Conservation (phyloP, 371 early-diverging fungal species). For the Chytridium lagenaria region DNA sequence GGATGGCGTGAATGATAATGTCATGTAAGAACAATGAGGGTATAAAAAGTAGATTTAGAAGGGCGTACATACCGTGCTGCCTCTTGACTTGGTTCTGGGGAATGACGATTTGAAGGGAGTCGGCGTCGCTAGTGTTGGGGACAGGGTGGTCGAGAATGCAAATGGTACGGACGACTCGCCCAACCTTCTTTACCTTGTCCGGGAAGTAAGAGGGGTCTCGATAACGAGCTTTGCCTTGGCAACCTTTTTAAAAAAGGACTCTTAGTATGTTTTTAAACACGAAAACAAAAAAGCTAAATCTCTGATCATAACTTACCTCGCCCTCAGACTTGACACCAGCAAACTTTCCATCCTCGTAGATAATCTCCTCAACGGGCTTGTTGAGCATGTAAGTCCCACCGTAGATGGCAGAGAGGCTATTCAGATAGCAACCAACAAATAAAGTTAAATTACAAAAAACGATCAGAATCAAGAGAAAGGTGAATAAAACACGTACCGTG, state of each 20-base stretch:
- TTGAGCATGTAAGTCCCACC: slow-evolving; percentile 98
- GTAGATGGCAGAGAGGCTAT: slow-evolving; percentile 91
- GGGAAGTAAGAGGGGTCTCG: slow-evolving; percentile 93
- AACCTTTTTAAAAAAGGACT: slow-evolving; percentile 32
- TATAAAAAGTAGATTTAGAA: background rate
- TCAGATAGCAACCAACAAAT: background rate
- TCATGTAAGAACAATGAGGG: background rate
- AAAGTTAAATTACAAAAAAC: slow-evolving; percentile 14
- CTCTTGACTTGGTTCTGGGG: slow-evolving; percentile 95
- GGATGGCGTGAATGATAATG: background rate
- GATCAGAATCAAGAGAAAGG: slow-evolving; percentile 7
- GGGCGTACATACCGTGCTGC: slow-evolving; percentile 57
- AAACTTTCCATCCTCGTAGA: slow-evolving; percentile 81
- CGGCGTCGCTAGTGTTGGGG: slow-evolving; percentile 83
- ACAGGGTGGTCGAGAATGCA: slow-evolving; percentile 92
- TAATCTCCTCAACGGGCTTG: slow-evolving; percentile 89
- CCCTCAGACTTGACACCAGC: slow-evolving; percentile 88
- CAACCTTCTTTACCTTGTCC: slow-evolving; percentile 74
- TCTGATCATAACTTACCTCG: slow-evolving; percentile 61
- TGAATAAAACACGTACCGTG: slow-evolving; percentile 68
- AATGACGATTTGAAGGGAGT: slow-evolving; percentile 94
- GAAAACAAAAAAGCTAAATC: too few species aligned
- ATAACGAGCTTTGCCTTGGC: slow-evolving; percentile 89
- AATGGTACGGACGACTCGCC: slow-evolving; percentile 90
- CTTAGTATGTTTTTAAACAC: too few species aligned